A percentile compares a stretch with the other conserved stretches of the same genome.
Evolutionary conservation across 495 filamentous ascomycete species (phyloP).

Genomic region (Penicillium canariense): DNA sequence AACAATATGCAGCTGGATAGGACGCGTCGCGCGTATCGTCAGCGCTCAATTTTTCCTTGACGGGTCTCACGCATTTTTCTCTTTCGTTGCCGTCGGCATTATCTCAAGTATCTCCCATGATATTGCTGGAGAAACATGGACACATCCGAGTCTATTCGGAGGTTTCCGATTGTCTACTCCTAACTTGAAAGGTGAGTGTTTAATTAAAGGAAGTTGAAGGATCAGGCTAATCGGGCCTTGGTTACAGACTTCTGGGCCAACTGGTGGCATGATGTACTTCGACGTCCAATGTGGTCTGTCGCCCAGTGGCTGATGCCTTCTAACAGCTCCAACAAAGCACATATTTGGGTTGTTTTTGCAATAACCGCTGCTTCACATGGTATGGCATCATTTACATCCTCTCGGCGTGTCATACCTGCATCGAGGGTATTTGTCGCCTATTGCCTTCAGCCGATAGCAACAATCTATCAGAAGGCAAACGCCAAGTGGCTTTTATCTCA

Average conservation of each 20-base stretch:
- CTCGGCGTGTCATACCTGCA: background rate
- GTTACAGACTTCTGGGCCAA: background rate
- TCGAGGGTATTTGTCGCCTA: background rate
- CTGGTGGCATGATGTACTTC: constrained; percentile 1
- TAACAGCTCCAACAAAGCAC: background rate
- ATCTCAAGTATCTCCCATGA: background rate
- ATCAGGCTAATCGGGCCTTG: background rate
- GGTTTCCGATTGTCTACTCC: background rate
- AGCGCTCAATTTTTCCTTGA: background rate
- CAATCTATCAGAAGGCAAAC: background rate
- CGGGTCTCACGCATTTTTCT: background rate
- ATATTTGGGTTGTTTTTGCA: background rate
- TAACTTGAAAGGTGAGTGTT: background rate
- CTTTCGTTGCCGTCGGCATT: background rate
- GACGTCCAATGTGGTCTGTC: constrained; percentile 1
- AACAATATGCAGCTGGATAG: background rate
- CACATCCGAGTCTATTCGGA: background rate
- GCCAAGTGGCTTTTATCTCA: background rate
- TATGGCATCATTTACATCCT: constrained; percentile 4
- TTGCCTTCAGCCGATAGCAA: background rate
- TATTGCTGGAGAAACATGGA: background rate
- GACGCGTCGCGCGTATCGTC: background rate
- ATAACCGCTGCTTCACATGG: background rate
- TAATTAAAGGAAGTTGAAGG: background rate
- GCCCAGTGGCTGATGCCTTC: background rate